phyloP scores from a whole-genome alignment of 148 eudicot genomes.

The Spergularia bocconei region DNA sequence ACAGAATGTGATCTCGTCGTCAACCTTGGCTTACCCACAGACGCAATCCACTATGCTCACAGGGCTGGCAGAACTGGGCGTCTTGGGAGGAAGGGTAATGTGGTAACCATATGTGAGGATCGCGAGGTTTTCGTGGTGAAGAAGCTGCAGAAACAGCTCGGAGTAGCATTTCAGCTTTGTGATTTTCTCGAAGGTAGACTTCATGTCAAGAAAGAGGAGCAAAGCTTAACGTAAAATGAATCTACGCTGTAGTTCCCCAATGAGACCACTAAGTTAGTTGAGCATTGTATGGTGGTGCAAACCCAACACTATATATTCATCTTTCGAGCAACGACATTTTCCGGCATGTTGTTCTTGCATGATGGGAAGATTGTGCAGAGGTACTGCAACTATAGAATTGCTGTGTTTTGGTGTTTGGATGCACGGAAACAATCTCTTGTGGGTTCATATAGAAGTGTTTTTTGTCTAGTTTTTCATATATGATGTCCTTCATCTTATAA shows the following conservation, averaged over 20 bases:
- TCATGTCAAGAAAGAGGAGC: slow-evolving; percentile 43
- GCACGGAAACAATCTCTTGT: too few relatives aligned
- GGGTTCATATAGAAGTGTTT: too few relatives aligned
- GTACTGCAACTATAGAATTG: not conserved
- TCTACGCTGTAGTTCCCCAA: not conserved
- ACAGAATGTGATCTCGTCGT: slow-evolving; percentile 96
- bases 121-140: slow-evolving; percentile 76
- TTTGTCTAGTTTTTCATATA: too few relatives aligned
- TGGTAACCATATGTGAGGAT: slow-evolving; percentile 81
- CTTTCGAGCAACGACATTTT: not conserved
- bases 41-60: slow-evolving; percentile 83
- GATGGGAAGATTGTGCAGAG: not conserved
- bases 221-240: not conserved
- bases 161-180: slow-evolving; percentile 59
- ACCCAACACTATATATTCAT: too few relatives aligned
- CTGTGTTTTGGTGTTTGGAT: too few relatives aligned
- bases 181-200: slow-evolving; percentile 80
- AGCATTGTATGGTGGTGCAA: too few relatives aligned
- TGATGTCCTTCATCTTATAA: too few relatives aligned
- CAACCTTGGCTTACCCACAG: slow-evolving; percentile 82
- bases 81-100: slow-evolving; percentile 82
- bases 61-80: slow-evolving; percentile 96
- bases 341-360: not conserved
- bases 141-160: slow-evolving; percentile 85
- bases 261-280: not conserved